Base-by-base conservation (phyloP, 495 filamentous ascomycete genomes). In the Aspergillus bridgeri region DNA sequence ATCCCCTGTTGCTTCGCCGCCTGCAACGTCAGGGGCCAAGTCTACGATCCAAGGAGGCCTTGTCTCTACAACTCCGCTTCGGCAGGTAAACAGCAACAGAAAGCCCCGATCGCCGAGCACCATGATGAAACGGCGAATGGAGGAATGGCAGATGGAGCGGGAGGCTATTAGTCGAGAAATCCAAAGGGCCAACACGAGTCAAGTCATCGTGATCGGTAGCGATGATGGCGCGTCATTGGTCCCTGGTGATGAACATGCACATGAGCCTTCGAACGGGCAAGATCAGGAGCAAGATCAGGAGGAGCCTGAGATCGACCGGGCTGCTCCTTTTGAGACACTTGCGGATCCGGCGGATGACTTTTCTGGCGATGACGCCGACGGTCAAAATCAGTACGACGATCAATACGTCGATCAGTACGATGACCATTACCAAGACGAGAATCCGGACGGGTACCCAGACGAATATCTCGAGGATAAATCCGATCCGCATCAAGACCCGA, bases 121-220 rank as follows among this genome's bases (percentile, higher is more conserved):
- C 1, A 56, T 55, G 42, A 66, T 65, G 66, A 62, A 61, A 55
- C 65, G 62, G 51, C 67, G 65, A 57, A 73, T 81, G 62, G 65
- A 58, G n/a, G 65, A 75, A 51, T 83, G 78, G 76, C 80, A 83
- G 51, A 66, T 62, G 7, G 78, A 81, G 46, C 70, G 81, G 42
- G 75, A 83, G 54, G 71, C 69, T 9, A 73, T 83, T 29, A 82
- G 76, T 60, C 74, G 67, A 8, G 69, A 81, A 42, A 81, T 83
- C 51, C 62, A 78, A 44, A 69, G 76, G 60, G 74, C 80, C 18
- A 76, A 76, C 51, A 63, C 69, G 6, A 78, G 72, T 50, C 69
- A 78, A 57, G 69, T 83, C 25, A 79, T 84, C 53, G 71, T 77
- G 24, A 76, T 83, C 56, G 69, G 81, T 29, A 80, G 80, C 46